Evolutionary conservation across 768 basidiomycete genomes (phyloP), one percentile per base, ranked within the genome.

Genomic region (Boletus vinaceobasis): DNA sequence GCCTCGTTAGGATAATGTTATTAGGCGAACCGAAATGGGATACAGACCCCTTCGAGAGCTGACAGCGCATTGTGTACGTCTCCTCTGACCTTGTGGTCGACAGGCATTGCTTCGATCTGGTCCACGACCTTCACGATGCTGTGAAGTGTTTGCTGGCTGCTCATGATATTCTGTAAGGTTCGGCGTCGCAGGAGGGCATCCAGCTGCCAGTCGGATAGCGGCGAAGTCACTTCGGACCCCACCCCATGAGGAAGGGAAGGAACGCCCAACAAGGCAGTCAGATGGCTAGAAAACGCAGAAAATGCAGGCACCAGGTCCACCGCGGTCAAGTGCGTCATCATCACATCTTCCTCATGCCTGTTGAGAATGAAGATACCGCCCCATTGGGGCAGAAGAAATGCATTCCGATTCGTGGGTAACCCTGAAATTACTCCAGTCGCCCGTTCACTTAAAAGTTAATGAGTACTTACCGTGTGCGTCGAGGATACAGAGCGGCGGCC

Each of bases 361-460:
- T 94, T 93, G 61, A 83, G 74, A 55, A 98, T 79, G 52, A 88
- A 80, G 49, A 98, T 87, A 23, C 93, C 86, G 33, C 96, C 96
- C 87, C 91, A 95, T 69, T 98, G 96, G 0, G 96, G 95, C 0
- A 95, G 76, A 19, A 96, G 79, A 75, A 98, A 98, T 8, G 93
- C 83, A 46, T 75, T 78, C 7, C 84, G 83, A 4, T 71, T 64
- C 19, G 79, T 77, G 0, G 73, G 69, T 7, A 61, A 67, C 21
- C 79, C 88, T 87, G 65, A 21, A 50, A 48, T 13, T 19, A 42
- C 19, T 56, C 53, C 26, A 60, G 63, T 45, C 37, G 60, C 19
- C 37, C 17, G 2, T 39, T 53, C 59, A 57, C 47, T 35, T 21
- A 26, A 31, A 33, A 48, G 33, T 42, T 40, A 50, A 55, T 47